A percentile compares a stretch with the other conserved stretches of the same genome.
phyloP scores from a whole-genome alignment of 2,329 filamentous ascomycete species.

The Graphilbum fragrans region DNA sequence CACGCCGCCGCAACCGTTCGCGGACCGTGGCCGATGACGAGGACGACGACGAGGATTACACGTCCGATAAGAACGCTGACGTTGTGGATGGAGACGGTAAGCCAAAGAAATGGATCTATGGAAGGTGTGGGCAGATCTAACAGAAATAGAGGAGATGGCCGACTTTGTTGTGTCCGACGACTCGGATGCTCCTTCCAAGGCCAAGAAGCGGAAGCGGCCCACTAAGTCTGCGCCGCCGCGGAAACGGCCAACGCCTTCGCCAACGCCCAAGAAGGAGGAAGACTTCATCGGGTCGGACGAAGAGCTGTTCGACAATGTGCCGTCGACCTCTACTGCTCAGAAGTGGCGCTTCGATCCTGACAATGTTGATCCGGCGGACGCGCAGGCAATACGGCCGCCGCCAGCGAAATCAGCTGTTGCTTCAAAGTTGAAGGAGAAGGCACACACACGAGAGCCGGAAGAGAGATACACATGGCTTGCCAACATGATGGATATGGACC shows the following conservation, averaged over 20 bases:
- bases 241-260: conserved; percentile 50
- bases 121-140: background rate
- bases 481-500: conserved; percentile 72
- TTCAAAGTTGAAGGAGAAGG: conserved; percentile 47
- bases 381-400: background rate
- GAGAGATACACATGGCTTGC: conserved; percentile 85
- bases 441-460: conserved; percentile 71
- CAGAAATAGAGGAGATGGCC: conserved; percentile 51
- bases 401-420: background rate
- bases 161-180: conserved; percentile 85
- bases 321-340: conserved; percentile 59
- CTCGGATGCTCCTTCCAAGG: conserved; percentile 52
- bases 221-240: conserved; percentile 38
- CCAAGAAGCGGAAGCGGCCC: conserved; percentile 68
- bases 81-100: conserved; percentile 52
- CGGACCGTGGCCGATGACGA: conserved; percentile 52
- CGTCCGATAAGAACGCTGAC: conserved; percentile 51
- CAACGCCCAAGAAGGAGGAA: conserved; percentile 18
- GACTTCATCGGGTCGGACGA: conserved; percentile 22
- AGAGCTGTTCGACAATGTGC: conserved; percentile 40
- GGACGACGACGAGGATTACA: conserved; percentile 62
- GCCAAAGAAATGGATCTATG: conserved; percentile 2
- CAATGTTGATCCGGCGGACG: conserved; percentile 17
- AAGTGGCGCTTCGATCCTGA: conserved; percentile 63
- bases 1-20: conserved; percentile 26